Base-by-base conservation (phyloP, 1,284 basidiomycete genomes). In the Lentinus polychrous region DNA sequence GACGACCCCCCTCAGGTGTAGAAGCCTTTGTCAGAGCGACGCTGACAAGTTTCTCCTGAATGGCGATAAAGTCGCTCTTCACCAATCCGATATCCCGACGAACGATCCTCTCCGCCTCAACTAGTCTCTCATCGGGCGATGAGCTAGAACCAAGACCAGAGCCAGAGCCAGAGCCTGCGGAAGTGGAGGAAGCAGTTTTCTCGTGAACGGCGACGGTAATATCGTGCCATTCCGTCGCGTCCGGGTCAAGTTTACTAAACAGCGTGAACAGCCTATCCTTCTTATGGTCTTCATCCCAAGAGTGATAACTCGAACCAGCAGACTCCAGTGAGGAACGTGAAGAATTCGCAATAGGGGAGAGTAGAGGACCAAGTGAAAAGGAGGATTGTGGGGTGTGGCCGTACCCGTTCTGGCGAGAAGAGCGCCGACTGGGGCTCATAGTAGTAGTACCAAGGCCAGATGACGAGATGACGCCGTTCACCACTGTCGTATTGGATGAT, bases 231-330 rank as follows among this genome's bases (percentile, higher is more conserved):
- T 72, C 66, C 15, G 74, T 65, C 43, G 72, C 71, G 46, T 68
- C 65, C 15, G 72, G 65, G 43, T 77, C 75, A 53, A 63, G 61
- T 48, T 75, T 72, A 34, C 63, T 69, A 60, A 87, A 79, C 17
- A 85, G 58, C 38, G 69, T 73, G 43, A 76, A 64, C 44, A 70
- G 61, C 22, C 72, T 70, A 53, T 81, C 77, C 52, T 75, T 74
- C 54, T 69, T 71, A 52, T 80, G 65, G 49, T 66, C 77, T 24
- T 70, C 79, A 46, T 87, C 83, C 75, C 76, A 81, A 2, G 87
- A 87, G 61, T 90, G 87, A 63, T 86, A 91, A 63, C 87, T 90
- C 2, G 88, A 91, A 10, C 87, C 86, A 31, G 72, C 75, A 11
- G 86, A 89, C 51, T 81, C 84, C 20, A 91, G 66, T 5, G 88